These are phyloP conservation scores for Collybia mongolica DNA, from an alignment of 768 basidiomycete genomes.

Conservation along the genomic window DNA sequence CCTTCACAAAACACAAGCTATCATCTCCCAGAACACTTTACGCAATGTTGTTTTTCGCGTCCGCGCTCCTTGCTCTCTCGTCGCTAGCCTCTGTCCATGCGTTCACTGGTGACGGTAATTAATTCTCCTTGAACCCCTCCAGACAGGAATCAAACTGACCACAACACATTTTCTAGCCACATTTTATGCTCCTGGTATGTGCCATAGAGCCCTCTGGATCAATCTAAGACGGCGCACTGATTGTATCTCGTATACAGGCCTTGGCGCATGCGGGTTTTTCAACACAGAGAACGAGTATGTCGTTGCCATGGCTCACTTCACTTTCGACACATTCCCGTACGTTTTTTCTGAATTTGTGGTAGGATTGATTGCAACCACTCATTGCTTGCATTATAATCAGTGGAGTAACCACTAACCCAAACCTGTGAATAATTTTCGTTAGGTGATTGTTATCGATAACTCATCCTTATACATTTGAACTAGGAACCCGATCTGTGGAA, in stretches of 20 bases:
- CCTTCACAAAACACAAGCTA: background rate
- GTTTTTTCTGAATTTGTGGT: background rate
- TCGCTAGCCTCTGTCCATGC: background rate
- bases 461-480: background rate
- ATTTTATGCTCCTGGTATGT: background rate
- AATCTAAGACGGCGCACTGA: background rate
- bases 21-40: background rate
- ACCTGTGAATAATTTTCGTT: background rate
- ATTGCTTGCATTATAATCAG: background rate
- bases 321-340: conserved; percentile 12
- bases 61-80: background rate
- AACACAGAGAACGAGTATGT: conserved; percentile 8
- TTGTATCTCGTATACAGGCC: background rate
- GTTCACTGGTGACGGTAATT: conserved; percentile 2
- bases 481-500: conserved; percentile 17
- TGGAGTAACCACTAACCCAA: conserved; percentile 9
- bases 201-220: background rate
- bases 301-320: conserved; percentile 9
- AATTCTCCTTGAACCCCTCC: background rate
- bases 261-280: conserved; percentile 13
- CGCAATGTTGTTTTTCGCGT: background rate
- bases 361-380: background rate
- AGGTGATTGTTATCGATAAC: background rate
- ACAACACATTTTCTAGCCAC: background rate
- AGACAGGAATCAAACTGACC: background rate